Evolutionary conservation across 2,329 filamentous ascomycete species (phyloP).

Genomic region (Sporothrix sp.): DNA sequence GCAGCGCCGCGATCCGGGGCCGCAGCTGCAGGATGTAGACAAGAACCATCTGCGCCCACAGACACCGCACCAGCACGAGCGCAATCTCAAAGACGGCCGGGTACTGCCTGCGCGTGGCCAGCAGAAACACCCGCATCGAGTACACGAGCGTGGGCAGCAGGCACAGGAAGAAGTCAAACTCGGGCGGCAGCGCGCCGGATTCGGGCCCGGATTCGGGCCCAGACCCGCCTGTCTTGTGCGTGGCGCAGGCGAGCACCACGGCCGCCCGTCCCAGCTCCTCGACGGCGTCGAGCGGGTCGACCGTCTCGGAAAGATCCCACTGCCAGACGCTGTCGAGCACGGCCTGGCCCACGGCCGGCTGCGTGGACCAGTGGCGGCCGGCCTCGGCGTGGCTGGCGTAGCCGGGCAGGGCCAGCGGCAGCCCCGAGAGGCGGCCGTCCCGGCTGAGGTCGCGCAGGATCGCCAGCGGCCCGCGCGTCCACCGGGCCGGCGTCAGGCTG

Average conservation of each 20-base stretch:
- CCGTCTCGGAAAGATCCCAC: neutral
- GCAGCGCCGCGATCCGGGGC: too few relatives aligned
- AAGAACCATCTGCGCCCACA: conserved; percentile 3
- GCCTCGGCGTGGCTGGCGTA: neutral
- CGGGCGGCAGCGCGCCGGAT: too few relatives aligned
- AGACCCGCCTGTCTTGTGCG: neutral
- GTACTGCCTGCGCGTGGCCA: neutral
- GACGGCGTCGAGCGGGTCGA: neutral
- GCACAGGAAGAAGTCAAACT: conserved; percentile 8
- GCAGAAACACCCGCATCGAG: neutral
- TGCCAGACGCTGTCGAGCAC: neutral
- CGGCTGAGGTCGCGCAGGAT: neutral
- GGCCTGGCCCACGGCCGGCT: neutral
- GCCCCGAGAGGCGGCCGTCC: neutral
- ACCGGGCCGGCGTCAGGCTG: neutral
- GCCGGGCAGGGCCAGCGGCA: neutral
- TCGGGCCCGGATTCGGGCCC: too few relatives aligned
- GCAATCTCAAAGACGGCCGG: neutral
- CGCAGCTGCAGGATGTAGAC: conserved; percentile 8
- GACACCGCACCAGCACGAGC: conserved; percentile 1
- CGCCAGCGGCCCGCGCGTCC: neutral
- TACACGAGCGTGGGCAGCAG: conserved; percentile 4
- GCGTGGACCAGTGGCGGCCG: neutral
- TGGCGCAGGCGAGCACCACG: neutral
- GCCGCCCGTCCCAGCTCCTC: conserved; percentile 3